These are phyloP conservation scores for Aspergillus cavernicola DNA, from an alignment of 495 filamentous ascomycete genomes.

Conservation along the genomic window DNA sequence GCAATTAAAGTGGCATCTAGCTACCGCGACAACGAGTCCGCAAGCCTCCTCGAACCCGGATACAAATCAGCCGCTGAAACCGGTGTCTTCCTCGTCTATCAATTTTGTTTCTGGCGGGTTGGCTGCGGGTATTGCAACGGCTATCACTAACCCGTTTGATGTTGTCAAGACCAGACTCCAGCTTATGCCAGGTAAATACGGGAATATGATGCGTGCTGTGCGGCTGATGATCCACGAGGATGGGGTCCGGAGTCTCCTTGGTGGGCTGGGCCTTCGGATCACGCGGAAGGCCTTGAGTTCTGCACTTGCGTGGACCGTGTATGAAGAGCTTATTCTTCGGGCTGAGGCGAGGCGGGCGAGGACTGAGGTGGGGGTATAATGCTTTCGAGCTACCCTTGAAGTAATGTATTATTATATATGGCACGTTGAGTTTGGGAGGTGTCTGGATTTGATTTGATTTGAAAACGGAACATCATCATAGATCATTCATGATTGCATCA, in stretches of 20 bases:
- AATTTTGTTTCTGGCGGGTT: slow-evolving; percentile 79
- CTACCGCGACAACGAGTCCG: slow-evolving; percentile 22
- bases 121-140: slow-evolving; percentile 77
- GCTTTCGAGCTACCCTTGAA: not conserved
- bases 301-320: slow-evolving; percentile 92
- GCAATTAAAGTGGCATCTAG: slow-evolving; percentile 69
- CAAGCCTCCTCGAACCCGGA: not conserved
- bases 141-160: slow-evolving; percentile 93
- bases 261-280: slow-evolving; percentile 84
- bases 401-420: not conserved
- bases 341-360: slow-evolving; percentile 62
- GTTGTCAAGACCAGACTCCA: slow-evolving; percentile 94
- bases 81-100: slow-evolving; percentile 56
- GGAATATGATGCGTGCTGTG: slow-evolving; percentile 77
- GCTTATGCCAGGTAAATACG: slow-evolving; percentile 77
- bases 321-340: slow-evolving; percentile 83
- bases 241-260: slow-evolving; percentile 74
- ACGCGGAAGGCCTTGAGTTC: slow-evolving; percentile 86
- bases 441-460: not conserved
- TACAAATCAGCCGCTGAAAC: slow-evolving; percentile 6
- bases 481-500: slow-evolving; percentile 17
- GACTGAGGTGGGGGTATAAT: slow-evolving; percentile 15
- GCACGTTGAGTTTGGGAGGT: not conserved
- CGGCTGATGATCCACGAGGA: slow-evolving; percentile 77
- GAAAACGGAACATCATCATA: not conserved